Evolutionary conservation across 1,284 basidiomycete genomes (phyloP).

Genomic region (Athelia sp.): DNA sequence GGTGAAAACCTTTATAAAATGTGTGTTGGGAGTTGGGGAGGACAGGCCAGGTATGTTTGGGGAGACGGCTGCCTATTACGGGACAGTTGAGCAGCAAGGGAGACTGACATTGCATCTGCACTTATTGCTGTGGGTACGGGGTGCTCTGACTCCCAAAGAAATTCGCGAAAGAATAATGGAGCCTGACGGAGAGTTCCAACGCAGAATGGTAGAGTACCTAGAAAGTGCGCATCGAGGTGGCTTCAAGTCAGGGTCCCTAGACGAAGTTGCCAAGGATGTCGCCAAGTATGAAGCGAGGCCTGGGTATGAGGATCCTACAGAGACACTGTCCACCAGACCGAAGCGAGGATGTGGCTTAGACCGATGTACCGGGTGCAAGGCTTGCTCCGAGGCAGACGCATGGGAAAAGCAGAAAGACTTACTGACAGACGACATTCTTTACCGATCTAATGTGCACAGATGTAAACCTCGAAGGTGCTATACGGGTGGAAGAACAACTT

Average conservation of each 20-base stretch:
- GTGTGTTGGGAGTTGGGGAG: conserved; percentile 21
- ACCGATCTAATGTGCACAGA: conserved; percentile 11
- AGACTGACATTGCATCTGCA: conserved; percentile 28
- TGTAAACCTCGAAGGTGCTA: conserved; percentile 4
- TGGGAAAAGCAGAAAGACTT: too few relatives aligned
- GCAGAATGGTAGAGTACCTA: conserved; percentile 18
- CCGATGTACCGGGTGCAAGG: conserved; percentile 4
- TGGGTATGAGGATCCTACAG: background rate
- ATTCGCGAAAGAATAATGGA: conserved; percentile 21
- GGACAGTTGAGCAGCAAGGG: conserved; percentile 32
- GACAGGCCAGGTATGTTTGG: conserved; percentile 24
- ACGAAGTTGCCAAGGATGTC: too few relatives aligned
- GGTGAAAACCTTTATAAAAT: conserved; percentile 23
- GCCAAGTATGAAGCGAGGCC: too few relatives aligned
- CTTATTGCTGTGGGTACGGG: conserved; percentile 24
- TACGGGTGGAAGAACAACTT: conserved; percentile 14
- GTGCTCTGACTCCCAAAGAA: conserved; percentile 21
- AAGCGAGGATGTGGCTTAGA: too few relatives aligned
- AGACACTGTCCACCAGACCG: background rate
- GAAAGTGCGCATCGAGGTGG: conserved; percentile 18
- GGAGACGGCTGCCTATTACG: conserved; percentile 26
- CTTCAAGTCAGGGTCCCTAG: too few relatives aligned
- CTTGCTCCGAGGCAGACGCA: too few relatives aligned
- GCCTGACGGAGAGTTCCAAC: conserved; percentile 17
- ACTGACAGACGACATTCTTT: conserved; percentile 16